Evolutionary conservation across 768 basidiomycete species (phyloP).

Genomic region (Nidularia sp.): DNA sequence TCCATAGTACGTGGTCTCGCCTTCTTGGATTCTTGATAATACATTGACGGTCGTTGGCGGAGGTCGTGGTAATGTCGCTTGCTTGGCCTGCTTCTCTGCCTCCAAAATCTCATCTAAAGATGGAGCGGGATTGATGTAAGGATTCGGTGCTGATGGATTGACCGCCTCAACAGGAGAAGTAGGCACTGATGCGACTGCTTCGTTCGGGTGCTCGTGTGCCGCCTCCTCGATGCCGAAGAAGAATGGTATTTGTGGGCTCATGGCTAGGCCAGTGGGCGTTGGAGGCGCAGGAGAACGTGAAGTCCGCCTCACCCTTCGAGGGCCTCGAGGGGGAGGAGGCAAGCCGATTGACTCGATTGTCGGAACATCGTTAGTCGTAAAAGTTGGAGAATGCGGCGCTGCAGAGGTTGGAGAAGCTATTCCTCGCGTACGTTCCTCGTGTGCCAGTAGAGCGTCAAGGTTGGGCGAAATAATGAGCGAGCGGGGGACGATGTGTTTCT

Average conservation of each 20-base stretch:
- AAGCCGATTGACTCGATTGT: conserved; percentile 36
- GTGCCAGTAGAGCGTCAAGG: conserved; percentile 55
- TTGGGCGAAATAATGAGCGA: conserved; percentile 53
- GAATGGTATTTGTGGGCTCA: not conserved
- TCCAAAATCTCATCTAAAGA: conserved; percentile 21
- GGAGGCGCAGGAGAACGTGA: too few relatives aligned
- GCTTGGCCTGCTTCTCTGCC: conserved; percentile 3
- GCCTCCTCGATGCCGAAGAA: not conserved
- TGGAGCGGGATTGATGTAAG: conserved; percentile 45
- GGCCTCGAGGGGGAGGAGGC: conserved; percentile 43
- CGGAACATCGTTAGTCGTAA: conserved; percentile 2
- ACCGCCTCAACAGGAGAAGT: conserved; percentile 4
- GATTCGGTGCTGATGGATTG: conserved; percentile 22
- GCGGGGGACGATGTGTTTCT: conserved; percentile 6
- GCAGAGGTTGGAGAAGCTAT: conserved; percentile 3
- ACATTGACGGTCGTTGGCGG: too few relatives aligned
- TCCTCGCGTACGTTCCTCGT: conserved; percentile 46
- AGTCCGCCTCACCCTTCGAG: conserved; percentile 8
- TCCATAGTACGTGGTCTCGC: conserved; percentile 1
- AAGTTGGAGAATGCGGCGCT: too few relatives aligned
- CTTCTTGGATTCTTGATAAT: too few relatives aligned
- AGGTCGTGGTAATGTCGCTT: too few relatives aligned
- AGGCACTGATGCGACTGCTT: not conserved
- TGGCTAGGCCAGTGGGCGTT: conserved; percentile 9
- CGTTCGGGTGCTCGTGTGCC: too few relatives aligned